phyloP scores from a whole-genome alignment of 192 early-diverging fungal genomes.

The Irineochytrium annulatum region DNA sequence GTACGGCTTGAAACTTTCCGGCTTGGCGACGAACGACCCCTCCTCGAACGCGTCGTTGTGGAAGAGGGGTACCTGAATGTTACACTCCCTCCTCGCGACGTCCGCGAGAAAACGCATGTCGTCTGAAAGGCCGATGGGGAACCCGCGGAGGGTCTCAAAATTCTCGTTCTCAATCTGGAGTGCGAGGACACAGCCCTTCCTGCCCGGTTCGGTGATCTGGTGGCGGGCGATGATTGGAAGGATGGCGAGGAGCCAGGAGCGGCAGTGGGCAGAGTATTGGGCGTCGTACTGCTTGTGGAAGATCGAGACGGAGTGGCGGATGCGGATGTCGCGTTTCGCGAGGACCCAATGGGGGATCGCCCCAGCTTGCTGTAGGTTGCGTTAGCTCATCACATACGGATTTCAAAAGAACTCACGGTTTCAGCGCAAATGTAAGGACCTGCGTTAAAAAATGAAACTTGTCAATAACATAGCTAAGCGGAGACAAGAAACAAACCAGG shows the following conservation, averaged over 20 bases:
- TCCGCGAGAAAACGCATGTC: conserved; percentile 75
- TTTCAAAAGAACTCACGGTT: too few species aligned
- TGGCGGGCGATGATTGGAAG: conserved; percentile 71
- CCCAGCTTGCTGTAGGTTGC: too few species aligned
- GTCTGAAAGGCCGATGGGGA: conserved; percentile 75
- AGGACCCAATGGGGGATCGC: conserved; percentile 78
- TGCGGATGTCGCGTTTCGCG: conserved; percentile 63
- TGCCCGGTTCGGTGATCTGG: conserved; percentile 58
- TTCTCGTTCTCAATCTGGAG: conserved; percentile 83
- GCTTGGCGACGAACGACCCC: conserved; percentile 55
- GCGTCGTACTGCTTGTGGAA: conserved; percentile 68
- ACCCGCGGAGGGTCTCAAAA: conserved; percentile 51
- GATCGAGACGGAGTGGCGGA: conserved; percentile 66
- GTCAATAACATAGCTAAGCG: not conserved
- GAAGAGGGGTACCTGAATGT: conserved; percentile 77
- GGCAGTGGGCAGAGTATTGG: conserved; percentile 63
- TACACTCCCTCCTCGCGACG: conserved; percentile 63
- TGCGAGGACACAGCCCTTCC: conserved; percentile 67
- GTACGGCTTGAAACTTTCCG: conserved; percentile 10
- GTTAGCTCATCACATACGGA: too few species aligned
- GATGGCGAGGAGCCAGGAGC: conserved; percentile 72
- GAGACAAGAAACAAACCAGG: conserved; percentile 50
- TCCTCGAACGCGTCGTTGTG: conserved; percentile 78
- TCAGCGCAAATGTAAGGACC: conserved; percentile 22
- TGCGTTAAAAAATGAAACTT: not conserved